Percentiles rank a stretch among this genome's conserved stretches.
Conservation (phyloP, 83 land plant genomes). For the Larix sibirica region DNA sequence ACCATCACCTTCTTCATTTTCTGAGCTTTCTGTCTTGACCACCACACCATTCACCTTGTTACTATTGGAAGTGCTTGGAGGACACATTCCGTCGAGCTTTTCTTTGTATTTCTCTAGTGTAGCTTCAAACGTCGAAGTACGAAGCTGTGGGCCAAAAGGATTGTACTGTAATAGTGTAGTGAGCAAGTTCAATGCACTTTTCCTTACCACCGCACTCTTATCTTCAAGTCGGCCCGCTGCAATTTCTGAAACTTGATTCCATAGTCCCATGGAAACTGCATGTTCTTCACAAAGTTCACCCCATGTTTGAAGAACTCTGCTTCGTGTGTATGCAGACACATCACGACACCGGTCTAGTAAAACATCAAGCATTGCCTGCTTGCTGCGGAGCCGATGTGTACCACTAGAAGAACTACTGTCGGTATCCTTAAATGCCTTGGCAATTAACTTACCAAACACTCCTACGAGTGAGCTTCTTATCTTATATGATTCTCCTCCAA, state of each 20-base stretch:
- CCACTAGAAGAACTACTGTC: constrained; percentile 69
- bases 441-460: constrained; percentile 85
- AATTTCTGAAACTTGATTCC: constrained; percentile 89
- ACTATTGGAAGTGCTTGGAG: constrained; percentile 23
- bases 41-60: constrained; percentile 21
- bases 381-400: constrained; percentile 71
- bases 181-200: constrained; percentile 87
- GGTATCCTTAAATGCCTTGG: constrained; percentile 79
- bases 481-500: constrained; percentile 97
- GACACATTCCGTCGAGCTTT: constrained; percentile 62
- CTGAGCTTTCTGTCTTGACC: constrained; percentile 11
- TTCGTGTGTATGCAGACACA: constrained; percentile 89
- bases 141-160: constrained; percentile 98
- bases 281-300: constrained; percentile 84
- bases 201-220: constrained; percentile 89
- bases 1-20: constrained; percentile 18
- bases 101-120: constrained; percentile 84
- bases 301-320: constrained; percentile 96
- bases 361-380: constrained; percentile 96
- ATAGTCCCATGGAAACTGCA: constrained; percentile 87
- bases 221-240: constrained; percentile 97
- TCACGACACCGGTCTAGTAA: constrained; percentile 83
- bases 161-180: constrained; percentile 89
- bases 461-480: constrained; percentile 90
- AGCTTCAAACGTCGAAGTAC: constrained; percentile 81